Conservation (phyloP, 805 yeast genomes). For the Sugiyamaella valdiviana region DNA sequence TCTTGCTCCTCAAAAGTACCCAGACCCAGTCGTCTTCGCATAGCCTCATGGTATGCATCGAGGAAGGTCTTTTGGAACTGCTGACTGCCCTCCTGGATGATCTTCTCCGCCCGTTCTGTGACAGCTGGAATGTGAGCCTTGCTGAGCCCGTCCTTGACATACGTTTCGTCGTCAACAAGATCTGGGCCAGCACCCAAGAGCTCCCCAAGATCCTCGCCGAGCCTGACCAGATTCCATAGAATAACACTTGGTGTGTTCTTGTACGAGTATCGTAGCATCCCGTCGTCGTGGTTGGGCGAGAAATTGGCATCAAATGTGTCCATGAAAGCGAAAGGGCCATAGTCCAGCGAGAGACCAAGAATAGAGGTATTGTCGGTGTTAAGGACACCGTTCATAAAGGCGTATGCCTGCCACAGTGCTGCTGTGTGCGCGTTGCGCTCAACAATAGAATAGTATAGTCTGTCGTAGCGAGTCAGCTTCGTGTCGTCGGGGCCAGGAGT, state of each 20-base stretch:
- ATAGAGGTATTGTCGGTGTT: conserved; percentile 92
- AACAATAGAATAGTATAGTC: conserved; percentile 63
- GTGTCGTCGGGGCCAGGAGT: neutral
- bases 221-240: conserved; percentile 86
- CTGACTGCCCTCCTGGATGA: conserved; percentile 59
- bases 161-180: conserved; percentile 40
- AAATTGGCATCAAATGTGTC: conserved; percentile 74
- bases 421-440: conserved; percentile 68
- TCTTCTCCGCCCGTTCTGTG: conserved; percentile 52
- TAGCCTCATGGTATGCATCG: conserved; percentile 47
- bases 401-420: conserved; percentile 86
- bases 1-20: conserved; percentile 34
- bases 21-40: conserved; percentile 69
- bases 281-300: conserved; percentile 90
- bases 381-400: conserved; percentile 88
- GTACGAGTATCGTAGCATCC: conserved; percentile 62
- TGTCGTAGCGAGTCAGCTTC: conserved; percentile 50
- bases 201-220: conserved; percentile 80
- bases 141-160: conserved; percentile 36
- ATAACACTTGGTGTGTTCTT: conserved; percentile 78
- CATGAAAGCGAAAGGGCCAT: conserved; percentile 91
- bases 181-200: conserved; percentile 66
- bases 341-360: conserved; percentile 83
- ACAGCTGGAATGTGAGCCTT: conserved; percentile 43
- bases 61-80: conserved; percentile 61